Base-by-base conservation (phyloP, 306 rosid species). In the Nissolia schottii region DNA sequence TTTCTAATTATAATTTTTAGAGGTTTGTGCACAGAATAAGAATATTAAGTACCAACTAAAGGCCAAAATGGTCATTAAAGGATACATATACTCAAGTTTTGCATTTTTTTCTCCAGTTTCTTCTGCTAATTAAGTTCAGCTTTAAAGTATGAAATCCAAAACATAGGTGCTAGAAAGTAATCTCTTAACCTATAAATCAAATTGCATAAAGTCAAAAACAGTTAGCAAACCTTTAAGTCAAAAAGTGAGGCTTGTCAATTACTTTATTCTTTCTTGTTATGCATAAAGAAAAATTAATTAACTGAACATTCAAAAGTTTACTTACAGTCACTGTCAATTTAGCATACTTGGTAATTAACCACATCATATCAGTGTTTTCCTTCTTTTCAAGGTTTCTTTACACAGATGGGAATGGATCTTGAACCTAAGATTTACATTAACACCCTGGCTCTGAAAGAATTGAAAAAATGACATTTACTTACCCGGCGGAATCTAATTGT, bases 401-500 rank as follows among this genome's bases (percentile, higher is more conserved):
- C 8, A 22, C 50, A 18, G 9, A 38, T 5, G 6, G 32, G 14
- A 27, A 46, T 31, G 15, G 23, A 32, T 45, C 64, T 35, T 7
- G 56, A 54, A 71, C 3, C 49, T 46, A 11, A 24, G 16, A 20
- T 38, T 28, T 31, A 23, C 12, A n/a, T 15, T 45, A 46, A 12
- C 25, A 31, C 9, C 12, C 19, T 45, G 8, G 29, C 54, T 34
- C 49, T n/a, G 7, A n/a, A 64, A 20, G 38, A 8, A 50, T 28
- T 49, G 55, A 59, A 38, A 18, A 27, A 12, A 27, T 16, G 32
- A 12, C 11, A 34, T 27, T 68, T 57, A 46, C 83, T 77, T 85
- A 92, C 98, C 96, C 92, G 7, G 89, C 79, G 24, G 92, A 75
- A 79, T 92, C 98, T 65, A 82, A 66, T 76, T 83, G 95, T 77